These are phyloP conservation scores for Pseudevernia furfuracea DNA, from an alignment of 495 filamentous ascomycete genomes.

Conservation along the genomic window DNA sequence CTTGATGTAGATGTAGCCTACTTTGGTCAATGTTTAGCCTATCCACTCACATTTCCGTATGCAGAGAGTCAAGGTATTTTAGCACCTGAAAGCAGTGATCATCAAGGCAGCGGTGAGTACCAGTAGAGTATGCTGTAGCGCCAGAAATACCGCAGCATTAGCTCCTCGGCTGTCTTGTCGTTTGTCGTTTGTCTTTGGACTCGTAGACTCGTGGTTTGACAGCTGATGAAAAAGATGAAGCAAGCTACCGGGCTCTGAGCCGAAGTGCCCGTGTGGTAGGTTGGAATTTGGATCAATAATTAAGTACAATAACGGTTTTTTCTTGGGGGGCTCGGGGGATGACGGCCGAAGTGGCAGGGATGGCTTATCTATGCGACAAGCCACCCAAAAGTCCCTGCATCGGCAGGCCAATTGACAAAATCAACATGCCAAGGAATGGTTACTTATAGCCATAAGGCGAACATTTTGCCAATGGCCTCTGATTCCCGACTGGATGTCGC, in stretches of 20 bases:
- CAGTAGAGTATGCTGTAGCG: not conserved
- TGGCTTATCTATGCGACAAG: conserved; percentile 21
- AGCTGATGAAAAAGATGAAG: not conserved
- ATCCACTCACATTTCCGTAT: not conserved
- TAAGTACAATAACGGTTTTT: conserved; percentile 5
- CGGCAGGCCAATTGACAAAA: conserved; percentile 7
- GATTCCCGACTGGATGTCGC: not conserved
- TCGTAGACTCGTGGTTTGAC: not conserved
- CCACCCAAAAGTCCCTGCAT: conserved; percentile 16
- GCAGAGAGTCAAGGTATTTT: not conserved
- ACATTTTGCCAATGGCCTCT: not conserved
- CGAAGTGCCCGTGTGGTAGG: conserved; percentile 1
- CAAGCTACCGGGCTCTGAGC: not conserved
- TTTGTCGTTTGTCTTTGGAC: no score
- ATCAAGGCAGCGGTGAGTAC: conserved; percentile 4
- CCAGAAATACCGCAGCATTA: not conserved
- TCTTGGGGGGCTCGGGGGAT: not conserved
- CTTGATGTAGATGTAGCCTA: not conserved
- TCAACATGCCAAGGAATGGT: not conserved
- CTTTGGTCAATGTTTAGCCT: not conserved
- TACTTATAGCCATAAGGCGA: not conserved
- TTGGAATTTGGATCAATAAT: conserved; percentile 6
- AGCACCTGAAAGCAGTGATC: not conserved
- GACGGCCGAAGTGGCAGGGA: conserved; percentile 3
- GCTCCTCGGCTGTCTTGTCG: no score